These are phyloP conservation scores for Aegilops speltoides DNA, from an alignment of 176 grass and related monocot species.

Conservation along the genomic window DNA sequence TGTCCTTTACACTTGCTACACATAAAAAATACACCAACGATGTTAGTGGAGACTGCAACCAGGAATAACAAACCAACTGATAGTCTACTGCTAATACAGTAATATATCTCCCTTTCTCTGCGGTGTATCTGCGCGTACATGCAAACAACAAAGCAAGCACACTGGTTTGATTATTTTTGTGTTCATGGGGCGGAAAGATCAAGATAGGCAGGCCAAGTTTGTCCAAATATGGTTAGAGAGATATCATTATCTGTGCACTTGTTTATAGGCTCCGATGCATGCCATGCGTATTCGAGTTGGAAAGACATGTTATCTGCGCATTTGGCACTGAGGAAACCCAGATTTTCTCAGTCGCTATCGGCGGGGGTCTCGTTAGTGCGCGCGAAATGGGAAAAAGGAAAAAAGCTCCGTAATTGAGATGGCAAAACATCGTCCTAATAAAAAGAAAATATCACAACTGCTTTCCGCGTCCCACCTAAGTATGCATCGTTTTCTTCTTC, in stretches of 20 bases:
- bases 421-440: slow-evolving; percentile 24
- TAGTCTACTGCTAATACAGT: background rate
- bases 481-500: slow-evolving; percentile 28
- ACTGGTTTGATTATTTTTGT: background rate
- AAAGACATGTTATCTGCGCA: slow-evolving; percentile 27
- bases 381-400: slow-evolving; percentile 21
- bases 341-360: slow-evolving; percentile 36
- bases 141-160: slow-evolving; percentile 16
- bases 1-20: slow-evolving; percentile 15
- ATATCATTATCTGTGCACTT: slow-evolving; percentile 41
- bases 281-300: slow-evolving; percentile 44
- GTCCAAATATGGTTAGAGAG: slow-evolving; percentile 25
- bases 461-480: slow-evolving; percentile 46
- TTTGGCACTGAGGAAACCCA: background rate
- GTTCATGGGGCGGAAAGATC: slow-evolving; percentile 38
- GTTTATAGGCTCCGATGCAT: slow-evolving; percentile 2
- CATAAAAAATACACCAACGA: background rate
- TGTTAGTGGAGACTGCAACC: slow-evolving; percentile 38
- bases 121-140: slow-evolving; percentile 7
- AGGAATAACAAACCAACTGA: slow-evolving; percentile 27
- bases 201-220: slow-evolving; percentile 28
- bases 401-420: slow-evolving; percentile 15
- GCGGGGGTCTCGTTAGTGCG: slow-evolving; percentile 33
- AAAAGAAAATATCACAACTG: slow-evolving; percentile 10
- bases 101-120: background rate